These are phyloP conservation scores for Pelagomonas calceolata DNA, from an alignment of 108 stramenopile species.

Conservation along the genomic window DNA sequence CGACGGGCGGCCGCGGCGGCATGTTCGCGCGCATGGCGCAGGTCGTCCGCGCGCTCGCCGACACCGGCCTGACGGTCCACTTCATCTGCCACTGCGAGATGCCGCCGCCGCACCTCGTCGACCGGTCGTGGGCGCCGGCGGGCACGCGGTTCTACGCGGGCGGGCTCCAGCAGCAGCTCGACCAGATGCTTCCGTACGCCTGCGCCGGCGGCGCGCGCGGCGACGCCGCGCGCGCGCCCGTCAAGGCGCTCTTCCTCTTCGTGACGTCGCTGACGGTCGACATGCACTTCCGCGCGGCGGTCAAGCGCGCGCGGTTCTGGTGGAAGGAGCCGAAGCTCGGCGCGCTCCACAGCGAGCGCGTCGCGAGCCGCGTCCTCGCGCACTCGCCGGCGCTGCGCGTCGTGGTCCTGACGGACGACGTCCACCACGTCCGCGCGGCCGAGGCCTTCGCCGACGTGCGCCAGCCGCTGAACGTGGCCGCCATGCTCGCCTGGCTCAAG, in stretches of 20 bases:
- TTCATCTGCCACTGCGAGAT: not conserved
- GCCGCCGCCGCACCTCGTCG: not conserved
- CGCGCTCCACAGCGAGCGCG: not conserved
- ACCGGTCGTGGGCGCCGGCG: not conserved
- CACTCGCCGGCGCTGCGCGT: not conserved
- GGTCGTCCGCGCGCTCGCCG: not conserved
- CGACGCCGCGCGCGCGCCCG: no score
- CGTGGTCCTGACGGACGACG: not conserved
- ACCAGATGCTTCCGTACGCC: not conserved
- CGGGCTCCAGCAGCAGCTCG: not conserved
- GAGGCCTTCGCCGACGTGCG: not conserved
- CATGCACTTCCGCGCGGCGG: not conserved
- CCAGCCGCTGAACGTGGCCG: not conserved
- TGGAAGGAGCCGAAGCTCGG: not conserved
- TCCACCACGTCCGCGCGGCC: not conserved
- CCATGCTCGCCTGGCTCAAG: not conserved
- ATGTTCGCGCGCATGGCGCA: not conserved
- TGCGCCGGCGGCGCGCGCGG: not conserved
- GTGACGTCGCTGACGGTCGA: not conserved
- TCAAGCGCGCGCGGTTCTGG: not conserved
- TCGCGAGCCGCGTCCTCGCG: not conserved
- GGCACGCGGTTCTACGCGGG: not conserved
- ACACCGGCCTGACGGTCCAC: not conserved
- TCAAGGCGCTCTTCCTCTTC: not conserved
- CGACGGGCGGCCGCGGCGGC: not conserved